These are phyloP conservation scores for Jacaranda mimosifolia DNA, from an alignment of 257 asterid species.

Conservation along the genomic window DNA sequence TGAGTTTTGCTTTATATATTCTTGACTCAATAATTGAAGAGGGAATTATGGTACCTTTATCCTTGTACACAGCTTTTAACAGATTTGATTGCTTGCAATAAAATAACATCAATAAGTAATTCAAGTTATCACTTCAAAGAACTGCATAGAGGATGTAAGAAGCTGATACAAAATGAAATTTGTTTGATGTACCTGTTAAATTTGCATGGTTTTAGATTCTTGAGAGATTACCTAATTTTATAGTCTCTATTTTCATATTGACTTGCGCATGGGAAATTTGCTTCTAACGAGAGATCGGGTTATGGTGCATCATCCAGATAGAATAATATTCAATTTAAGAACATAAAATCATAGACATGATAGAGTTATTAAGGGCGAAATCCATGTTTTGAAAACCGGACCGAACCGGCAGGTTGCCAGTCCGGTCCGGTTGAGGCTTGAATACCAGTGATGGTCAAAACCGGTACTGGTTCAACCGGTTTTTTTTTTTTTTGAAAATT, in stretches of 20 bases:
- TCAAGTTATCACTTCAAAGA: neutral
- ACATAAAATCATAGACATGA: too few species aligned
- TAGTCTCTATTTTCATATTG: neutral
- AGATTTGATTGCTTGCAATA: too few species aligned
- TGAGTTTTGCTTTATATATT: neutral
- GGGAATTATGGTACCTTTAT: neutral
- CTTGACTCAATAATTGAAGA: neutral
- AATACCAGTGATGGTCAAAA: too few species aligned
- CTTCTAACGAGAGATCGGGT: neutral
- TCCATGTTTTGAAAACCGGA: too few species aligned
- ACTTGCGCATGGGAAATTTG: neutral
- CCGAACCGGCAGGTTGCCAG: too few species aligned
- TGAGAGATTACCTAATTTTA: neutral
- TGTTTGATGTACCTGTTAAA: neutral
- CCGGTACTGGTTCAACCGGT: too few species aligned
- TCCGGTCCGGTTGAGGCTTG: too few species aligned
- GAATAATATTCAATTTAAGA: too few species aligned
- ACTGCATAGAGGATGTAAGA: neutral
- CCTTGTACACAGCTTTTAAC: too few species aligned
- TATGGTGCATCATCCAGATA: too few species aligned
- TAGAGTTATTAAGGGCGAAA: too few species aligned
- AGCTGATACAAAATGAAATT: neutral
- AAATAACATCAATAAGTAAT: neutral
- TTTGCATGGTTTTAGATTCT: neutral
- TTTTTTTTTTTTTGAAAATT: too few species aligned